These are phyloP conservation scores for Boletus pseudopeckii DNA, from an alignment of 768 basidiomycete genomes.

Conservation along the genomic window DNA sequence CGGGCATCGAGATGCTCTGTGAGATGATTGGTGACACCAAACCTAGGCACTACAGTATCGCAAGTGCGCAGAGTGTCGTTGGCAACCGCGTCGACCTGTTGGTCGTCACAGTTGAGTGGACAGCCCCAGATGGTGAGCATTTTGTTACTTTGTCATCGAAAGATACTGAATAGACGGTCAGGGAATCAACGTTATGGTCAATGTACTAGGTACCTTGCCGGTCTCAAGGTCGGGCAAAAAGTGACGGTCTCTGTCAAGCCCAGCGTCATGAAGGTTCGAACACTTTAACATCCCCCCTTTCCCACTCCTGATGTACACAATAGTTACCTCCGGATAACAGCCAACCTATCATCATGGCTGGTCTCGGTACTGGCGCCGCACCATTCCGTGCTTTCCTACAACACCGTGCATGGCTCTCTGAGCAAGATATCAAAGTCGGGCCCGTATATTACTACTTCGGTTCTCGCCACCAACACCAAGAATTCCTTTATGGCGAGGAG, in stretches of 20 bases:
- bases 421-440: conserved; percentile 77
- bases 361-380: conserved; percentile 96
- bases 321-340: conserved; percentile 79
- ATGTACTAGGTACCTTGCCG: conserved; percentile 92
- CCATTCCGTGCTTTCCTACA: conserved; percentile 99
- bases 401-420: conserved; percentile 79
- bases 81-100: conserved; percentile 93
- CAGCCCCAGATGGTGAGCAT: conserved; percentile 69
- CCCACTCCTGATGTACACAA: conserved; percentile 9
- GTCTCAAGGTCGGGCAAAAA: conserved; percentile 79
- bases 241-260: conserved; percentile 98
- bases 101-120: conserved; percentile 96
- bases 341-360: conserved; percentile 97
- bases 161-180: conserved; percentile 29
- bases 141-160: not conserved
- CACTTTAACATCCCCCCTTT: not conserved
- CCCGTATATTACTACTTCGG: conserved; percentile 99
- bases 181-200: conserved; percentile 81
- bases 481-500: conserved; percentile 96
- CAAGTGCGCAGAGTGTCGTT: conserved; percentile 91
- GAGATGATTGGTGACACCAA: conserved; percentile 93
- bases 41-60: conserved; percentile 97
- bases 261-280: conserved; percentile 93
- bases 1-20: conserved; percentile 81
- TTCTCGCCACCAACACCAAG: conserved; percentile 90